These are phyloP conservation scores for Claviceps maximensis DNA, from an alignment of 2,329 filamentous ascomycete species.

Conservation along the genomic window DNA sequence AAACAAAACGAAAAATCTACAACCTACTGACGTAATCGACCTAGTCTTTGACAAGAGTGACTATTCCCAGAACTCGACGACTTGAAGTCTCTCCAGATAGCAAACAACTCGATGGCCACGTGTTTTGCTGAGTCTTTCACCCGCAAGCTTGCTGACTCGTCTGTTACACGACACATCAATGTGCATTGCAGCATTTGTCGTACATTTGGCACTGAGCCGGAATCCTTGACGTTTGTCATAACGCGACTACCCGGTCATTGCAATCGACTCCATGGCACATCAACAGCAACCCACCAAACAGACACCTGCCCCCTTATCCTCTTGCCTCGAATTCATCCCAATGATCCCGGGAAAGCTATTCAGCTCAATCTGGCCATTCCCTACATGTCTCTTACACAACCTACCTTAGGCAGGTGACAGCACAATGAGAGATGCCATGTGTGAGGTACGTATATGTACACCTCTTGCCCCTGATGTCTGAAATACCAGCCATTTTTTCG, in stretches of 20 bases:
- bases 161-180: conserved; percentile 3
- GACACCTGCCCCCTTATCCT: background rate
- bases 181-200: background rate
- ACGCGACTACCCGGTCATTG: conserved; percentile 3
- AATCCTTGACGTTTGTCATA: conserved; percentile 5
- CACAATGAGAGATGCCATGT: background rate
- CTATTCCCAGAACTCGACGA: background rate
- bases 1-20: background rate
- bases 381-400: background rate
- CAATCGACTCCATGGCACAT: background rate
- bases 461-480: background rate
- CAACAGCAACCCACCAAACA: conserved; percentile 1
- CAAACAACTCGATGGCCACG: conserved; percentile 2
- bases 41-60: background rate
- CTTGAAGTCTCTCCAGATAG: background rate
- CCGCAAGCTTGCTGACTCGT: conserved; percentile 1
- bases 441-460: background rate
- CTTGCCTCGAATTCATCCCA: background rate
- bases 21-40: background rate
- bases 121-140: background rate
- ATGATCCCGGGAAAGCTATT: background rate
- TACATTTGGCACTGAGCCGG: background rate
- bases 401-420: background rate
- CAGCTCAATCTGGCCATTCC: background rate
- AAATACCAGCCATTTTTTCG: background rate